Base-by-base conservation (phyloP, 2,329 filamentous ascomycete genomes). In the Ilyonectria mors-panacis region DNA sequence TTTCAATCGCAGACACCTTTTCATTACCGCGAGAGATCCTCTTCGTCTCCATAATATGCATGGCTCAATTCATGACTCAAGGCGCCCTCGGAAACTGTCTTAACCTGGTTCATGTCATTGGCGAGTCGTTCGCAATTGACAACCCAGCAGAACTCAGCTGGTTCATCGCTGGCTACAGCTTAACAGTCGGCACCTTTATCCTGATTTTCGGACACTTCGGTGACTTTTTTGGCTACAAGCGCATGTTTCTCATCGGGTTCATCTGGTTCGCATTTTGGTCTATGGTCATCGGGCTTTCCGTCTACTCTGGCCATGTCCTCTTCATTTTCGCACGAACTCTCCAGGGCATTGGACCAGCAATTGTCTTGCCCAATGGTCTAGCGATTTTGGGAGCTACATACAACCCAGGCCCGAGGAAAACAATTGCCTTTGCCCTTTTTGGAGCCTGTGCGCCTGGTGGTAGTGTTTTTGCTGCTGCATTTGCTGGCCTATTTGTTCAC, bases 361-460 rank as follows among this genome's bases (percentile, higher is more conserved):
- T 93, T 37, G 80, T 86, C 12, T 80, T 93, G 26, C 91, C 91
- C 1, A 93, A 92, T 68, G 89, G 84, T 0, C 78, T 93, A 23
- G 90, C 89, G 2, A 82, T 93, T 13, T 77, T 93, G 0, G 90
- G 89, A 2, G 81, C 82, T 0, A 84, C 86, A 0, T 92, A 91
- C 69, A 79, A 82, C 0, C 87, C 87, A 0, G 89, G 90, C 0
- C 81, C 78, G 59, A 83, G 85, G 65, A 92, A 91, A 76, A 85
- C 88, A 54, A 87, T 92, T 79, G 84, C 88, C 0, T 91, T 93
- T 68, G 81, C 81, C 3, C 76, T 86, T 3, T 85, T 87, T 60
- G 83, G 83, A 0, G 81, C 82, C 0, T 82, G 83, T 21, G 83
- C 84, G 0, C 85, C 86, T 1, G 75, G 83, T 13, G 86, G 86